Evolutionary conservation across 192 early-diverging fungal species (phyloP).

Genomic region (Backusella tuberculispora): DNA sequence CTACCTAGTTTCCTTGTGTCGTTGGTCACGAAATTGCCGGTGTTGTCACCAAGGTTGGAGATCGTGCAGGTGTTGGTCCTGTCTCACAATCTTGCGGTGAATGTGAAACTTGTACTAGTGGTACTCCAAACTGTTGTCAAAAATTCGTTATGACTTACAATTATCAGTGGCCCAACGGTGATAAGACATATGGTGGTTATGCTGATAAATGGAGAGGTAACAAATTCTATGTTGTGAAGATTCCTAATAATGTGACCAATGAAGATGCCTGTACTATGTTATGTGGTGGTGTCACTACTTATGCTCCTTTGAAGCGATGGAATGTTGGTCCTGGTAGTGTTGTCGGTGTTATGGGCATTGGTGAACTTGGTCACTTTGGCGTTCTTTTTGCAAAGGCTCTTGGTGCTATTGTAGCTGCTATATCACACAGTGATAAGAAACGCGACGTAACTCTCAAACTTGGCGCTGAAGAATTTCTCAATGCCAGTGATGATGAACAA

Average conservation of each 20-base stretch:
- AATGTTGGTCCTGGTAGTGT: slow-evolving; percentile 44
- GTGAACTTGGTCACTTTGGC: slow-evolving; percentile 68
- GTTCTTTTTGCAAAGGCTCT: slow-evolving; percentile 54
- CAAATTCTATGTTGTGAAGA: slow-evolving; percentile 62
- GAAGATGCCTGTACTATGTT: slow-evolving; percentile 72
- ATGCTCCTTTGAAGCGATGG: slow-evolving; percentile 48
- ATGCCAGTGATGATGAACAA: slow-evolving; percentile 6
- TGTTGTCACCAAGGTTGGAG: slow-evolving; percentile 45
- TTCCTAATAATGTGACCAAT: slow-evolving; percentile 54
- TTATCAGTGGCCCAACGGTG: slow-evolving; percentile 42
- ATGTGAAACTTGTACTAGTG: slow-evolving; percentile 42
- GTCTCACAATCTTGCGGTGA: slow-evolving; percentile 59
- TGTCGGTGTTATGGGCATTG: slow-evolving; percentile 68
- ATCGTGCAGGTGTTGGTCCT: slow-evolving; percentile 62
- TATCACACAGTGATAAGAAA: slow-evolving; percentile 60
- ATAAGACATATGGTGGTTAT: slow-evolving; percentile 50
- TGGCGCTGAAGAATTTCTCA: slow-evolving; percentile 46
- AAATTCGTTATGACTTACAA: slow-evolving; percentile 55
- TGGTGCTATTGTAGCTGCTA: slow-evolving; percentile 55
- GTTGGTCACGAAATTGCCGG: slow-evolving; percentile 63
- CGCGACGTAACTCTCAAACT: slow-evolving; percentile 56
- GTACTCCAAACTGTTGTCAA: slow-evolving; percentile 42
- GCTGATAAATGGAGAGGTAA: slow-evolving; percentile 58
- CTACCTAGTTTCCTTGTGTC: slow-evolving; percentile 43
- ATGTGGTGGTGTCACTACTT: slow-evolving; percentile 71